Conservation (phyloP, 257 asterid genomes). For the Penstemon barbatus region DNA sequence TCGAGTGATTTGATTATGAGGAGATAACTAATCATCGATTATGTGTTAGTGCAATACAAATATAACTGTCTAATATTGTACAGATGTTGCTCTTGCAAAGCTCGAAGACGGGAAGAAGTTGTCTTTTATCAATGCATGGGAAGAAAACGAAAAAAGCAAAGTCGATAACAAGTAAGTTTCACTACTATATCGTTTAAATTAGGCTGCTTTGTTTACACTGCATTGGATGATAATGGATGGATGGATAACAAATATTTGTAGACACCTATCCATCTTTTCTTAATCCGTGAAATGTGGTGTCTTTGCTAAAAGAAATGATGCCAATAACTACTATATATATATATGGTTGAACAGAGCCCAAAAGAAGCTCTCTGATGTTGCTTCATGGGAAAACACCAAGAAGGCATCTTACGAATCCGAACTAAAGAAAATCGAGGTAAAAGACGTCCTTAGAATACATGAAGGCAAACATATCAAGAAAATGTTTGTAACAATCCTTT, state of each 20-base stretch:
- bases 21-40: too few species aligned
- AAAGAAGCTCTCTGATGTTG: conserved; percentile 64
- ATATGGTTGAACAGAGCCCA: conserved; percentile 56
- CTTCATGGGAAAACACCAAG: conserved; percentile 79
- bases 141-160: conserved; percentile 59
- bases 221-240: too few species aligned
- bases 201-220: too few species aligned
- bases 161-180: conserved; percentile 54
- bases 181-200: too few species aligned
- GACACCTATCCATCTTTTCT: too few species aligned
- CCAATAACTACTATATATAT: neutral
- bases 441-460: neutral
- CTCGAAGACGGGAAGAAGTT: conserved; percentile 22
- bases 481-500: neutral
- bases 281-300: too few species aligned
- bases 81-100: conserved; percentile 60
- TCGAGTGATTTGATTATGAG: too few species aligned
- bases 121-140: conserved; percentile 70
- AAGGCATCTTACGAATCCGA: conserved; percentile 68
- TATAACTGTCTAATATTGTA: conserved; percentile 6
- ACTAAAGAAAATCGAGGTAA: conserved; percentile 72
- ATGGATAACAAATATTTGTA: too few species aligned
- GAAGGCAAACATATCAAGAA: neutral
- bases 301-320: too few species aligned
- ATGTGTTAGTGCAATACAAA: neutral